Evolutionary conservation across 495 filamentous ascomycete genomes (phyloP).

Genomic region (Penicillium maclennaniae): DNA sequence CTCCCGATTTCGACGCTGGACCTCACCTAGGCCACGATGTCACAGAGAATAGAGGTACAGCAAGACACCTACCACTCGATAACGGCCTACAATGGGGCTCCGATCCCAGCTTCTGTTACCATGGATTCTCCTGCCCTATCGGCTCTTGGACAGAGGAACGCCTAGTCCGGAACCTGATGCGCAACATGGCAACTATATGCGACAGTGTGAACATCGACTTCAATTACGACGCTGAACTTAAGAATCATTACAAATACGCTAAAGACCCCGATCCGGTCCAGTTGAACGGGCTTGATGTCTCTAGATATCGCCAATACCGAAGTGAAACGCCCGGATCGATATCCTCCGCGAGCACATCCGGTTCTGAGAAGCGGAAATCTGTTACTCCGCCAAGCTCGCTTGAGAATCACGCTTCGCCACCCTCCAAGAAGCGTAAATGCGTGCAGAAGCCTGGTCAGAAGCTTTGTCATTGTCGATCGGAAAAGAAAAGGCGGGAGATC

Average conservation of each 20-base stretch:
- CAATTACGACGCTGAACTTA: neutral
- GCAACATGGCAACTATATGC: conserved; percentile 20
- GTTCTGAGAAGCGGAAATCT: neutral
- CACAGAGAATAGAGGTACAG: neutral
- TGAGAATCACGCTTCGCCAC: neutral
- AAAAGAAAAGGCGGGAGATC: conserved; percentile 24
- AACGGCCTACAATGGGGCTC: conserved; percentile 25
- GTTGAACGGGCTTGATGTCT: neutral
- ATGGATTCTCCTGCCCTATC: conserved; percentile 22
- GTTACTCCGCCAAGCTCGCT: neutral
- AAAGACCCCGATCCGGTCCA: neutral
- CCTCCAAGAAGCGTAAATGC: conserved; percentile 21
- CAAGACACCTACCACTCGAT: conserved; percentile 2
- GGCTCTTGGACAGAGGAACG: conserved; percentile 27
- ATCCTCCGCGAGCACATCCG: conserved; percentile 2
- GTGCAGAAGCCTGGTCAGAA: conserved; percentile 22
- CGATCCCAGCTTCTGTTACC: conserved; percentile 26
- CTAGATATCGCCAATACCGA: neutral
- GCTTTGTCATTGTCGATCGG: conserved; percentile 24
- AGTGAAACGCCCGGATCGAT: conserved; percentile 5
- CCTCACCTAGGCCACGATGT: neutral
- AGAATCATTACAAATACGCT: neutral
- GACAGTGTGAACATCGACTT: conserved; percentile 12
- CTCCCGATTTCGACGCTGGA: neutral
- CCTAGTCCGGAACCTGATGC: conserved; percentile 19